Evolutionary conservation across 768 basidiomycete genomes (phyloP).

Genomic region (Hygrocybe punicea): DNA sequence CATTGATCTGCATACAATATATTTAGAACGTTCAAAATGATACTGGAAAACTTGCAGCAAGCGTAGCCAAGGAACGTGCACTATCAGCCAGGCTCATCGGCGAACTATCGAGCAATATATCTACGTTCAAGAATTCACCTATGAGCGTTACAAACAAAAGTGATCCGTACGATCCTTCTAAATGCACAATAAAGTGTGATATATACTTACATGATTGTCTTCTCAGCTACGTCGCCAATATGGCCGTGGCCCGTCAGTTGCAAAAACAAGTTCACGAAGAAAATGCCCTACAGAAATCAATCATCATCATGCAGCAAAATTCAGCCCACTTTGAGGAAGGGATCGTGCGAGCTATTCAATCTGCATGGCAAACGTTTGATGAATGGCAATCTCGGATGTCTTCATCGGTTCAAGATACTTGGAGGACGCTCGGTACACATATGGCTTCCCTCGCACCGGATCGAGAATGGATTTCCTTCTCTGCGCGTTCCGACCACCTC

Average conservation of each 20-base stretch:
- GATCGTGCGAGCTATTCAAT: slow-evolving; percentile 91
- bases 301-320: slow-evolving; percentile 98
- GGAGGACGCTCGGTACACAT: slow-evolving; percentile 62
- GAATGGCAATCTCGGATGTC: slow-evolving; percentile 89
- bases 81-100: slow-evolving; percentile 79
- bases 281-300: slow-evolving; percentile 94
- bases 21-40: slow-evolving; percentile 87
- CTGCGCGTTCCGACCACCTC: slow-evolving; percentile 88
- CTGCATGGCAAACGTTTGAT: slow-evolving; percentile 95
- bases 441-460: slow-evolving; percentile 83
- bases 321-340: slow-evolving; percentile 96
- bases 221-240: slow-evolving; percentile 62
- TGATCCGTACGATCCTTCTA: slow-evolving; percentile 63
- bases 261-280: slow-evolving; percentile 94
- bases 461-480: slow-evolving; percentile 94
- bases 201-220: background rate
- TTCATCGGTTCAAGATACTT: slow-evolving; percentile 67
- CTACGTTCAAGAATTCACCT: slow-evolving; percentile 93
- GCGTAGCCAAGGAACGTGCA: slow-evolving; percentile 92
- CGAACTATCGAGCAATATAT: slow-evolving; percentile 82
- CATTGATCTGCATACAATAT: background rate
- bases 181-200: background rate
- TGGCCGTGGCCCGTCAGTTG: slow-evolving; percentile 72
- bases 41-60: slow-evolving; percentile 86
- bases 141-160: slow-evolving; percentile 74